Base-by-base conservation (phyloP, 2,329 filamentous ascomycete species). In the Lecanosticta acicola region DNA sequence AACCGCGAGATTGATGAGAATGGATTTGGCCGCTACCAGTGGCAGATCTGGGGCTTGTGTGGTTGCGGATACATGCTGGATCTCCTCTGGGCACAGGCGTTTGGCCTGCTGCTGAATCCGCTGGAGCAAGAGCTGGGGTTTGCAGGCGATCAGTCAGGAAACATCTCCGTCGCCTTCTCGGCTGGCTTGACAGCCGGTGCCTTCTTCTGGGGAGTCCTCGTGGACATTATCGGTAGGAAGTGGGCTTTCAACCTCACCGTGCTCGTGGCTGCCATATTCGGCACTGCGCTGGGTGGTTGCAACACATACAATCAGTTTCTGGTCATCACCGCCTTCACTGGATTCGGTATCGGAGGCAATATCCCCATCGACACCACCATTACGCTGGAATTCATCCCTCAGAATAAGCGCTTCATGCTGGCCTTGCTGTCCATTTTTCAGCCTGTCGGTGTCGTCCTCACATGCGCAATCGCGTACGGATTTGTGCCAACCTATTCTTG, bases 191-290 rank as follows among this genome's bases (percentile, higher is more conserved):
- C 76, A 2, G 72, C 71, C 4, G 77, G 77, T 1, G 77, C 77
- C 0, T 74, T 78, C 41, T 64, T 74, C 3, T 80, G 76, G 75
- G 77, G 77, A 0, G 64, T 78, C 5, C 51, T 79, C 43, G 74
- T 77, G 3, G 77, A 80, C 51, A 71, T 79, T 20, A 67, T 75
- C 34, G 72, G 71, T 57, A 70, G 77, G 17, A 68, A 70, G 43
- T 78, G 74, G 71, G 76, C 76, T 0, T 80, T 80, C 64, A 80
- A 80, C 56, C 53, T 78, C 32, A 80, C 78, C 0, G 76, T 76
- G 35, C 66, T 80, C n/a, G 68, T 79, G 40, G 66, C 74, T 0
- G 73, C 73, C 7, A 57, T 75, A 2, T 80, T 80, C 48, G 76
- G 77, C 7, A 60, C 79, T 0, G 72, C 69, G 17, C 67, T 79